These are phyloP conservation scores for Globisporangium orthogonon DNA, from an alignment of 352 stramenopile genomes.

Conservation along the genomic window DNA sequence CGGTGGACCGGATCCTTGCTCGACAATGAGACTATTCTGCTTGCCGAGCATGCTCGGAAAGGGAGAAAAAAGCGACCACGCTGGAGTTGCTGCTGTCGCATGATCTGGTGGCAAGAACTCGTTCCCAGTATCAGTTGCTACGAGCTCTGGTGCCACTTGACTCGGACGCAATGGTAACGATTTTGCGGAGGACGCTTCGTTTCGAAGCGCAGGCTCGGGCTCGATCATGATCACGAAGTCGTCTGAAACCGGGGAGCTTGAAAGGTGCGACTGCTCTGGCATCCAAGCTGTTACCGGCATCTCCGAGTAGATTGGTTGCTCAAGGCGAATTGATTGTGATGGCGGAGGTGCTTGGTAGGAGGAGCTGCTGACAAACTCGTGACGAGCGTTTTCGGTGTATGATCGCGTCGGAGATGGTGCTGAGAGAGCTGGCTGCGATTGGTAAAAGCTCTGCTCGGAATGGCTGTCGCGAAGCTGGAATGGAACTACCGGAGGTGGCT, in stretches of 20 bases:
- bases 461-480: slow-evolving; percentile 2
- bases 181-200: neutral
- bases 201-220: neutral
- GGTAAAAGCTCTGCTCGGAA: neutral
- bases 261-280: neutral
- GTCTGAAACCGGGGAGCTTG: neutral
- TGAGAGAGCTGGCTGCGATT: neutral
- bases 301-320: no score
- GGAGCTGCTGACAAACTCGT: neutral
- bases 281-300: no score
- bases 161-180: neutral
- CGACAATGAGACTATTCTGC: slow-evolving; percentile 6
- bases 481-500: slow-evolving; percentile 3
- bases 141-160: neutral
- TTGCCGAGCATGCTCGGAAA: neutral
- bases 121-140: neutral
- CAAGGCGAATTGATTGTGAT: no score
- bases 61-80: slow-evolving; percentile 20
- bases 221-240: neutral
- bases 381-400: neutral
- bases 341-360: no score
- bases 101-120: slow-evolving; percentile 13
- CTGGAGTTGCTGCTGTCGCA: slow-evolving; percentile 23
- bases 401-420: neutral
- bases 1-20: slow-evolving; percentile 8